Evolutionary conservation across 305 asterid genomes (phyloP).

Genomic region (Coffea humblotiana): DNA sequence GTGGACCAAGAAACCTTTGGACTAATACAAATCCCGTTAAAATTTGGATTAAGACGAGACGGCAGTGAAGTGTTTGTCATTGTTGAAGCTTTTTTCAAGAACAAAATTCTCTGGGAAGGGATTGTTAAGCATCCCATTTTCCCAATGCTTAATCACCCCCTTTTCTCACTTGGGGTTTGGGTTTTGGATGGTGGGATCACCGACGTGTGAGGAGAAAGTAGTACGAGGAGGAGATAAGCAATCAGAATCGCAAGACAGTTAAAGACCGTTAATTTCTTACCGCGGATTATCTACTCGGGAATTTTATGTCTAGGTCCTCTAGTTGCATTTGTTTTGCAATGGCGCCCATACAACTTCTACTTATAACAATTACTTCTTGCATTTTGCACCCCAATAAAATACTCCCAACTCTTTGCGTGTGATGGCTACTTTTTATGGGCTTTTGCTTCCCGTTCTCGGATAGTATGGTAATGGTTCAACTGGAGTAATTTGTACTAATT

Average conservation of each 20-base stretch:
- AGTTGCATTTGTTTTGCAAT: not conserved
- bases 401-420: no score
- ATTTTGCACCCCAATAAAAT: no score
- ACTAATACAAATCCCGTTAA: constrained; percentile 8
- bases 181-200: constrained; percentile 2
- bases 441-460: no score
- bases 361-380: no score
- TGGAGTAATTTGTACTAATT: no score
- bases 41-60: constrained; percentile 9
- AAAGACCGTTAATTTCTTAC: constrained; percentile 27
- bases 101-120: constrained; percentile 21
- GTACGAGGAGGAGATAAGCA: constrained; percentile 12
- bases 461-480: no score
- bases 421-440: no score
- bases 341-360: not conserved
- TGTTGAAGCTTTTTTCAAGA: not conserved
- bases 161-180: not conserved
- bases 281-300: not conserved
- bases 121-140: constrained; percentile 31
- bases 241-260: constrained; percentile 22
- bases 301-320: not conserved
- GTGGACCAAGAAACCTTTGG: constrained; percentile 3
- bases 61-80: constrained; percentile 12
- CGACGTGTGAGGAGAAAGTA: not conserved
- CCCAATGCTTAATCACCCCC: not conserved